These are phyloP conservation scores for Favolaschia claudopus DNA, from an alignment of 768 basidiomycete species.

Conservation along the genomic window DNA sequence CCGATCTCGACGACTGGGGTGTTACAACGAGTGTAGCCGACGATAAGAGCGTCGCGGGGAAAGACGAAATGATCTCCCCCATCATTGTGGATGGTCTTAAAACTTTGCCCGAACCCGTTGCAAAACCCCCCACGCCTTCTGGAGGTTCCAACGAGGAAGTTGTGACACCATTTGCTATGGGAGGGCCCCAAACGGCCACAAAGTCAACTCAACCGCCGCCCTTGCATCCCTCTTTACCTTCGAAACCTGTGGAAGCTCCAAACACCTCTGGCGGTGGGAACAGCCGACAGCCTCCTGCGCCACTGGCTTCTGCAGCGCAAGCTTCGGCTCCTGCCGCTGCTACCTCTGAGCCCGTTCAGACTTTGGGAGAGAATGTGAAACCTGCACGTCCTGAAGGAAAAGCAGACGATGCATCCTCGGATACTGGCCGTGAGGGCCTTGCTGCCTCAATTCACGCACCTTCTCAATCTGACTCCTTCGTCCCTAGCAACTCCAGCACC, in stretches of 20 bases:
- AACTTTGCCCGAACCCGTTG: conserved; percentile 60
- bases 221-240: conserved; percentile 55
- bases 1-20: conserved; percentile 89
- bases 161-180: conserved; percentile 25
- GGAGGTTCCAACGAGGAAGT: conserved; percentile 28
- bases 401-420: conserved; percentile 29
- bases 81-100: conserved; percentile 70
- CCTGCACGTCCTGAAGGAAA: too few species aligned
- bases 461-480: conserved; percentile 45
- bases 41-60: conserved; percentile 24
- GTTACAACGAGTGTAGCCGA: conserved; percentile 47
- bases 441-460: conserved; percentile 67
- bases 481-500: conserved; percentile 46
- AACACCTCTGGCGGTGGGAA: conserved; percentile 31
- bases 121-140: conserved; percentile 29
- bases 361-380: neutral
- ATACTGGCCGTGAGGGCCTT: conserved; percentile 41
- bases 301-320: neutral
- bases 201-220: conserved; percentile 24
- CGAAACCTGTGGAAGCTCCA: conserved; percentile 47
- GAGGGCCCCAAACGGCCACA: conserved; percentile 14
- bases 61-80: conserved; percentile 65
- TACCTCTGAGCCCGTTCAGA: neutral
- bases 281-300: conserved; percentile 8
- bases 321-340: neutral